Conservation (phyloP, 805 yeast genomes). For the Soucietia sequanensis region DNA sequence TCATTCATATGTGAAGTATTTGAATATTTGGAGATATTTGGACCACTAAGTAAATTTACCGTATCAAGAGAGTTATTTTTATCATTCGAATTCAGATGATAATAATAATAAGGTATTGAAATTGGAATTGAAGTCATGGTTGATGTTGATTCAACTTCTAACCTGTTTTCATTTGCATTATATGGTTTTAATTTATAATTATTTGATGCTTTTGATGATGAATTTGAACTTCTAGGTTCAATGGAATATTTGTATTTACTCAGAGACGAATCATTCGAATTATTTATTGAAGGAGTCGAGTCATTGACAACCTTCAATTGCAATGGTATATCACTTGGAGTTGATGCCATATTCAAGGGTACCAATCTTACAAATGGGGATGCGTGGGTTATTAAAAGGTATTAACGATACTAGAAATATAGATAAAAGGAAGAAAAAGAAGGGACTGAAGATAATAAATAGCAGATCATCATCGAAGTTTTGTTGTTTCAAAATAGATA, state of each 20-base stretch:
- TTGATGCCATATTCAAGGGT: no score
- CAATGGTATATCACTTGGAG: no score
- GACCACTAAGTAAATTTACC: slow-evolving; percentile 16
- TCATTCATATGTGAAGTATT: slow-evolving; percentile 23
- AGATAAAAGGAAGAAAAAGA: no score
- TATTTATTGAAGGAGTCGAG: no score
- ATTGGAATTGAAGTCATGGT: slow-evolving; percentile 26
- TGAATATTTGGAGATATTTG: slow-evolving; percentile 14
- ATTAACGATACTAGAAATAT: no score
- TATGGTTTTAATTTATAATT: not conserved
- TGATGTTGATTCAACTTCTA: slow-evolving; percentile 25
- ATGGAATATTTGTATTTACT: not conserved
- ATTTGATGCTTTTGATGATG: not conserved
- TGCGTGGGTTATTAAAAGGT: no score
- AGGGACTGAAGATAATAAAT: no score
- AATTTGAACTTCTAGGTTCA: not conserved
- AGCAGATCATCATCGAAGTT: no score
- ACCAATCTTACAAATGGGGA: no score
- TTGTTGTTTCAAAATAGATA: no score
- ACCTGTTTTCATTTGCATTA: slow-evolving; percentile 5
- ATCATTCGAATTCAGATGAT: slow-evolving; percentile 14
- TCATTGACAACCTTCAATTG: no score
- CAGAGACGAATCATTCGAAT: no score
- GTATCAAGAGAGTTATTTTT: slow-evolving; percentile 32
- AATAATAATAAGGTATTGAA: slow-evolving; percentile 26